Evolutionary conservation across 2,329 filamentous ascomycete species (phyloP).

Genomic region (Immersiporthe knoxdaviesiana): DNA sequence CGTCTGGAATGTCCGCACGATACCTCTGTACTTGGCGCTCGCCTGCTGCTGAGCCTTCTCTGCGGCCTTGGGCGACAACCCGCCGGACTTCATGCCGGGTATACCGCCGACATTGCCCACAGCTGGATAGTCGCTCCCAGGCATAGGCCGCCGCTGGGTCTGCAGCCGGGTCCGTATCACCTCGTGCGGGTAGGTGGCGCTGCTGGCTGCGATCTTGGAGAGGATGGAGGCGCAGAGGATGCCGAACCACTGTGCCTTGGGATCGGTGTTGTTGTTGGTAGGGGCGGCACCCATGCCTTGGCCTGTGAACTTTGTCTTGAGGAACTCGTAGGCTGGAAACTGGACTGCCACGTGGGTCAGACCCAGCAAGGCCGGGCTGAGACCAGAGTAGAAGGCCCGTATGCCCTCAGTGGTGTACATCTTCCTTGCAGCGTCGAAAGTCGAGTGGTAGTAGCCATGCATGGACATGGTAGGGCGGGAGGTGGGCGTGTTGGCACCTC

Average conservation of each 20-base stretch:
- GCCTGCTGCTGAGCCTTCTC: conserved; percentile 35
- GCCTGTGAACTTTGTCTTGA: conserved; percentile 90
- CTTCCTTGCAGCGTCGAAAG: conserved; percentile 87
- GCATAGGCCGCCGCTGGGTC: conserved; percentile 79
- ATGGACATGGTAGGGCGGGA: conserved; percentile 56
- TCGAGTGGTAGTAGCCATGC: conserved; percentile 84
- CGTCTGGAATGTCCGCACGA: conserved; percentile 78
- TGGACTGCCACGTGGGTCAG: conserved; percentile 96
- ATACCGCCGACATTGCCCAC: conserved; percentile 54
- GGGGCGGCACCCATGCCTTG: conserved; percentile 79
- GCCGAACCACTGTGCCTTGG: conserved; percentile 74
- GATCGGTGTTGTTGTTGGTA: conserved; percentile 51
- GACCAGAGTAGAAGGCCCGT: conserved; percentile 89
- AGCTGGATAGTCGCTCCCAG: conserved; percentile 50
- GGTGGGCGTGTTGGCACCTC: conserved; percentile 57
- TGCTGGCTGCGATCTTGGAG: conserved; percentile 92
- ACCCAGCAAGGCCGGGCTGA: conserved; percentile 88
- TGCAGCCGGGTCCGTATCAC: conserved; percentile 92
- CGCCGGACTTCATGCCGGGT: conserved; percentile 41
- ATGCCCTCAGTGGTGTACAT: conserved; percentile 94
- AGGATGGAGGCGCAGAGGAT: conserved; percentile 88
- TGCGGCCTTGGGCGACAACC: conserved; percentile 36
- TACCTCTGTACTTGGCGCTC: conserved; percentile 70
- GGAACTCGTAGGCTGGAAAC: conserved; percentile 92
- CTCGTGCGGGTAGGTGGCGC: conserved; percentile 95